Evolutionary conservation across 345 rosid species (phyloP).

Genomic region (Linum lewisii): DNA sequence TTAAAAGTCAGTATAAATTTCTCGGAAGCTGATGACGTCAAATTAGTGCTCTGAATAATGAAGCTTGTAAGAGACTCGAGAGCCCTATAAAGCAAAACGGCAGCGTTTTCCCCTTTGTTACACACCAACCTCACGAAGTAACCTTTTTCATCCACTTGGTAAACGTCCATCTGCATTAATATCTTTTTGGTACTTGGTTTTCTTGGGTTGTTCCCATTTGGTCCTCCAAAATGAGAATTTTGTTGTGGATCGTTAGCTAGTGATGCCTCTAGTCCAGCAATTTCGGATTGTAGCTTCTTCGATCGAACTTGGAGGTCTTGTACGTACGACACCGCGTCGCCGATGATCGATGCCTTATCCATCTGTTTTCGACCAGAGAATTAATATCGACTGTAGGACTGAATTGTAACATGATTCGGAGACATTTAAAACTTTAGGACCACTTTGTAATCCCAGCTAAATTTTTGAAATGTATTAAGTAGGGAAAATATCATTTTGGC

Average conservation of each 20-base stretch:
- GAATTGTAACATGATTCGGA: too few species aligned
- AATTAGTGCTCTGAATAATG: conserved; percentile 56
- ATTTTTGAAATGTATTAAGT: too few species aligned
- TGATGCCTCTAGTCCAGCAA: conserved; percentile 53
- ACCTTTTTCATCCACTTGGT: conserved; percentile 68
- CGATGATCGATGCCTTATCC: conserved; percentile 93
- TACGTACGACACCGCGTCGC: conserved; percentile 65
- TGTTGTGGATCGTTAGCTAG: conserved; percentile 15
- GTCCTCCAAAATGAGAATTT: conserved; percentile 30
- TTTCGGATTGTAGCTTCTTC: conserved; percentile 57
- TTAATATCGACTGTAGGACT: too few species aligned
- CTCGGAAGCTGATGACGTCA: conserved; percentile 37
- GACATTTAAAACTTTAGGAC: too few species aligned
- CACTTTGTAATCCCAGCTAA: too few species aligned
- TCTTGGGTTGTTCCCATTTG: not conserved
- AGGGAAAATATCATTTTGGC: too few species aligned
- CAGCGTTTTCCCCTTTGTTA: conserved; percentile 51
- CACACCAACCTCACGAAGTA: conserved; percentile 53
- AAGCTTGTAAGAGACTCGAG: conserved; percentile 64
- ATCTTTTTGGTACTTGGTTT: not conserved
- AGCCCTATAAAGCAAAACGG: conserved; percentile 55
- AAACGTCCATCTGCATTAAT: conserved; percentile 47
- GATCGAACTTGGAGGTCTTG: conserved; percentile 68
- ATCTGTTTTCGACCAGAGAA: too few species aligned
- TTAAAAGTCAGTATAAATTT: conserved; percentile 48